Conservation (phyloP, 768 basidiomycete species). For the Tylopilus subfusipes region DNA sequence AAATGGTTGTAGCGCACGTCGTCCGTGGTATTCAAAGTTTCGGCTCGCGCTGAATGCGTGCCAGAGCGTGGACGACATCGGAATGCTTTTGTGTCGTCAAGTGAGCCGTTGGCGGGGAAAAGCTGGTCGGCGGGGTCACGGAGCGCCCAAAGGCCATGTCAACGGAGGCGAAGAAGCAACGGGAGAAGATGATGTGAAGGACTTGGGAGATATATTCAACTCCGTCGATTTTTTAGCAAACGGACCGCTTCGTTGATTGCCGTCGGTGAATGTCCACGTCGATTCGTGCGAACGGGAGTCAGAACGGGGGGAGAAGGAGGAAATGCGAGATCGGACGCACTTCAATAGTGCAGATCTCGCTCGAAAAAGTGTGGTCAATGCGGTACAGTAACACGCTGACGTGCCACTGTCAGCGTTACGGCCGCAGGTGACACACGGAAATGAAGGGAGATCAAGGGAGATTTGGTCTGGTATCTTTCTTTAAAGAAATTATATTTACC, state of each 20-base stretch:
- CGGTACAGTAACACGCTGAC: background rate
- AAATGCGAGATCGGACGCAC: background rate
- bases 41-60: constrained; percentile 43
- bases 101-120: constrained; percentile 52
- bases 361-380: background rate
- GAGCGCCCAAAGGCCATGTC: background rate
- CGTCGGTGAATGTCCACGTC: background rate
- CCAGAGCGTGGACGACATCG: constrained; percentile 44
- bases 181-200: constrained; percentile 1
- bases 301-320: too few species aligned
- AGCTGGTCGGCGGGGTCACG: constrained; percentile 8
- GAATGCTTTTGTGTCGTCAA: constrained; percentile 39
- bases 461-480: too few species aligned
- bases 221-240: background rate
- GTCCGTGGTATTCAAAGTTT: constrained; percentile 57
- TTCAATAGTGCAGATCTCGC: background rate
- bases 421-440: background rate
- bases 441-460: too few species aligned
- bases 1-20: constrained; percentile 35
- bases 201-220: constrained; percentile 1
- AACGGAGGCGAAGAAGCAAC: background rate
- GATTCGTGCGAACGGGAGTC: background rate
- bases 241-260: constrained; percentile 1
- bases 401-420: background rate
- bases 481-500: background rate